phyloP scores from a whole-genome alignment of 2,329 filamentous ascomycete genomes.

The Stemphylium vesicarium region DNA sequence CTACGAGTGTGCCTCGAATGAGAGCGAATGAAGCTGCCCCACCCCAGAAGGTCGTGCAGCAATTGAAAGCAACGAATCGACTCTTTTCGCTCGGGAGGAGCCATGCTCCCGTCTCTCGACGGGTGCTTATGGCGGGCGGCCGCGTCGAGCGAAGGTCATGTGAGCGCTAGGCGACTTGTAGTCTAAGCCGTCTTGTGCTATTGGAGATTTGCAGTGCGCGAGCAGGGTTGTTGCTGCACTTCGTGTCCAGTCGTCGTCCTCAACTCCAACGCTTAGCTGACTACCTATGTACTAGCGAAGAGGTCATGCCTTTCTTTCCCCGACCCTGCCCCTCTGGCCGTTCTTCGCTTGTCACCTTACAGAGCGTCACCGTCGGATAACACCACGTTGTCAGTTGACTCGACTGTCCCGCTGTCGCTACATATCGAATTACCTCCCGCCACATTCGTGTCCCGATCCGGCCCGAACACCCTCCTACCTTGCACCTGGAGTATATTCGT shows the following conservation, averaged over 20 bases:
- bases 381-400: slow-evolving; percentile 36
- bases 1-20: slow-evolving; percentile 35
- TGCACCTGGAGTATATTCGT: slow-evolving; percentile 28
- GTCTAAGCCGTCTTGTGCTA: slow-evolving; percentile 16
- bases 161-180: slow-evolving; percentile 28
- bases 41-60: slow-evolving; percentile 30
- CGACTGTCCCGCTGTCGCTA: slow-evolving; percentile 26
- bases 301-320: slow-evolving; percentile 44
- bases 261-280: slow-evolving; percentile 48
- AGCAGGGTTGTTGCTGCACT: slow-evolving; percentile 27
- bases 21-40: slow-evolving; percentile 22
- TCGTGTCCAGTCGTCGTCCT: slow-evolving; percentile 42
- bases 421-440: slow-evolving; percentile 32
- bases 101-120: slow-evolving; percentile 28
- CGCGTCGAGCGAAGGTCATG: slow-evolving; percentile 35
- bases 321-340: slow-evolving; percentile 40
- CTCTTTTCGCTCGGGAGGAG: slow-evolving; percentile 43
- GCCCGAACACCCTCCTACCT: slow-evolving; percentile 27
- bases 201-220: slow-evolving; percentile 29
- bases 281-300: slow-evolving; percentile 28
- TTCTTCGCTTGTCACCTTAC: slow-evolving; percentile 26
- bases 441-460: slow-evolving; percentile 31
- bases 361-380: slow-evolving; percentile 31
- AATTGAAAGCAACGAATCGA: slow-evolving; percentile 39
- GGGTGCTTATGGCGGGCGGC: slow-evolving; percentile 17